These are phyloP conservation scores for Quercus lobata DNA, from an alignment of 331 rosid species.

Conservation along the genomic window DNA sequence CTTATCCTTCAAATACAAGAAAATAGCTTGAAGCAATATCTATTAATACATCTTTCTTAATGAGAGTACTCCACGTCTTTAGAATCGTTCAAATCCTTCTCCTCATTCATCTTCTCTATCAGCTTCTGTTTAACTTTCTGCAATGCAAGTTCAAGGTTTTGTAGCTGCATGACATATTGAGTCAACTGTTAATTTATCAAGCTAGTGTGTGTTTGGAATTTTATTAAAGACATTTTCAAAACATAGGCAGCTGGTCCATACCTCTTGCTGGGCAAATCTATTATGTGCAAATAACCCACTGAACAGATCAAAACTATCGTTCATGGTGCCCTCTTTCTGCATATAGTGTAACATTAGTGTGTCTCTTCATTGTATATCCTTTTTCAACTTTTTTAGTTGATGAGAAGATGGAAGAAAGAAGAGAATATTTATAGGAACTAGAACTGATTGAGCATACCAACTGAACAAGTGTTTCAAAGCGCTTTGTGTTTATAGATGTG, in stretches of 20 bases:
- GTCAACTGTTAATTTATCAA: neutral
- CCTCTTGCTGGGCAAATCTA: slow-evolving; percentile 68
- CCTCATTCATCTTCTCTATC: slow-evolving; percentile 32
- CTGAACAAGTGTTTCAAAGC: slow-evolving; percentile 47
- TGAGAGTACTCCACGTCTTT: slow-evolving; percentile 8
- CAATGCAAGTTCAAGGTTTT: slow-evolving; percentile 46
- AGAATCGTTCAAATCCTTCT: slow-evolving; percentile 18
- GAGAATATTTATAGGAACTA: neutral
- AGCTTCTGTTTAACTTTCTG: slow-evolving; percentile 51
- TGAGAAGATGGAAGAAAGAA: neutral
- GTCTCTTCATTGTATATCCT: neutral
- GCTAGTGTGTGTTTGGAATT: neutral
- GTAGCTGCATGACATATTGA: slow-evolving; percentile 38
- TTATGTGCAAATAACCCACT: slow-evolving; percentile 45
- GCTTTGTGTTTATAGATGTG: slow-evolving; percentile 55
- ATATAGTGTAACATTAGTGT: neutral
- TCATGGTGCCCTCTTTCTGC: slow-evolving; percentile 54
- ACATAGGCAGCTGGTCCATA: slow-evolving; percentile 18
- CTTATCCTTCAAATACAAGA: no score
- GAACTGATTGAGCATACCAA: slow-evolving; percentile 31
- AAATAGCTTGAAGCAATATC: neutral
- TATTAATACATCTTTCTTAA: neutral
- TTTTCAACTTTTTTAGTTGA: neutral
- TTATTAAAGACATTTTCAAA: neutral
- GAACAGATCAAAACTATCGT: slow-evolving; percentile 49